These are phyloP conservation scores for Coniophora puteana DNA, from an alignment of 1,284 basidiomycete genomes.

Conservation along the genomic window DNA sequence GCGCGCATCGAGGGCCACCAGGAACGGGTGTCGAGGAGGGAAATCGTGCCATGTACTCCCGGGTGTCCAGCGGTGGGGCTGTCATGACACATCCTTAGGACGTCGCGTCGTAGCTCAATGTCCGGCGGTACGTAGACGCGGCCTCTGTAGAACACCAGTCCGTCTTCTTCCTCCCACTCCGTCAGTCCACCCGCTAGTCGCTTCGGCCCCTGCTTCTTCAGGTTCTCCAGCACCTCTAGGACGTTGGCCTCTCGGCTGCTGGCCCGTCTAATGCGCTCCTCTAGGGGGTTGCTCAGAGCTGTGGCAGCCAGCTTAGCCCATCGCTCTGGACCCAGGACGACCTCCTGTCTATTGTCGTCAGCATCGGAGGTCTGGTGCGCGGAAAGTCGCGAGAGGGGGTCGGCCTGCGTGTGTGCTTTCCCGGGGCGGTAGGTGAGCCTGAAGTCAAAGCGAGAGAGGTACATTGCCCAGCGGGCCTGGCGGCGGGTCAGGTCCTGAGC, in stretches of 20 bases:
- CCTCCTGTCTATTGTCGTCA: slow-evolving; percentile 26
- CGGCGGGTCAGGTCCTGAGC: neutral
- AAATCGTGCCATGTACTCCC: neutral
- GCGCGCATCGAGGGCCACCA: neutral
- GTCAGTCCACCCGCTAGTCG: too few relatives aligned
- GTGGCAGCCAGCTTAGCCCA: too few relatives aligned
- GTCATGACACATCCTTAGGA: neutral
- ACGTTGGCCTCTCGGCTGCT: neutral
- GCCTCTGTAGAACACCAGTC: neutral
- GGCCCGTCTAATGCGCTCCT: too few relatives aligned
- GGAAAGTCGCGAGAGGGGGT: slow-evolving; percentile 34
- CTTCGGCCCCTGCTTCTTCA: neutral
- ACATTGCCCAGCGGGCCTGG: slow-evolving; percentile 25
- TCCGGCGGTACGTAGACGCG: neutral
- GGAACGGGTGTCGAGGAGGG: neutral
- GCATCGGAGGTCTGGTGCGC: slow-evolving; percentile 26
- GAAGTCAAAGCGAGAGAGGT: slow-evolving; percentile 17
- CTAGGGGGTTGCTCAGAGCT: too few relatives aligned
- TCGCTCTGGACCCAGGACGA: too few relatives aligned
- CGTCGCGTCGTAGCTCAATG: neutral
- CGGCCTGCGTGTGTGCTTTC: slow-evolving; percentile 26
- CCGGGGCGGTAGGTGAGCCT: slow-evolving; percentile 36
- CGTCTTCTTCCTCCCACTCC: neutral
- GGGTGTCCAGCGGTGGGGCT: neutral
- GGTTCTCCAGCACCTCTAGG: neutral